These are phyloP conservation scores for Coemansia sp. DNA, from an alignment of 192 early-diverging fungal species.

Conservation along the genomic window DNA sequence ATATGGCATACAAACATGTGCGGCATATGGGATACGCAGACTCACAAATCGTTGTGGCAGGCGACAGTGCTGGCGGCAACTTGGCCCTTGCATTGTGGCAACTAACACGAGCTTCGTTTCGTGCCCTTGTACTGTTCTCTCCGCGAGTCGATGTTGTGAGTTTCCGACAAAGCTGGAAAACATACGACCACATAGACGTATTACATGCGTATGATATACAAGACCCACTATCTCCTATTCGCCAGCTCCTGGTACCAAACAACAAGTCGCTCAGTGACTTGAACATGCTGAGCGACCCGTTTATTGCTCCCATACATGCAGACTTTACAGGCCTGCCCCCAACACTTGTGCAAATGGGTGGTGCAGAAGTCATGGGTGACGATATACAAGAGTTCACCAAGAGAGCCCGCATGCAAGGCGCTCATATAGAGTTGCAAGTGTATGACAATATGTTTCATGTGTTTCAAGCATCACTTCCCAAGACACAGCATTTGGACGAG, in stretches of 20 bases:
- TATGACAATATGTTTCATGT: conserved; percentile 40
- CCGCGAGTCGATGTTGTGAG: conserved; percentile 42
- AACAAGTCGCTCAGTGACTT: background rate
- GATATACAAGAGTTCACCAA: conserved; percentile 43
- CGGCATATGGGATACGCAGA: conserved; percentile 10
- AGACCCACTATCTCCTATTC: background rate
- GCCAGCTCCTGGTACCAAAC: conserved; percentile 12
- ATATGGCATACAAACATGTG: conserved; percentile 71
- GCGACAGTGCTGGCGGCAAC: conserved; percentile 52
- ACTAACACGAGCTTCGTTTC: conserved; percentile 3
- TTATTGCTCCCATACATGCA: conserved; percentile 33
- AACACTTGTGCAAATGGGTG: conserved; percentile 37
- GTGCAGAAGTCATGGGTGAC: conserved; percentile 35
- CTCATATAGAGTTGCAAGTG: conserved; percentile 5
- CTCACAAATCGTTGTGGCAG: conserved; percentile 27
- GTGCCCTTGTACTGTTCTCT: conserved; percentile 21
- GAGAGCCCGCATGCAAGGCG: background rate
- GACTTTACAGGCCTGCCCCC: conserved; percentile 22
- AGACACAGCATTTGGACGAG: background rate
- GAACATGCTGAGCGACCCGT: conserved; percentile 16
- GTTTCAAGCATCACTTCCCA: conserved; percentile 21
- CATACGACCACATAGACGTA: conserved; percentile 14
- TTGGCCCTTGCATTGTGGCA: conserved; percentile 42
- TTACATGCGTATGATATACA: conserved; percentile 1
- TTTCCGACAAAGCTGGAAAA: conserved; percentile 15